Percentiles rank a stretch among this genome's conserved stretches.
phyloP scores from a whole-genome alignment of 176 grass and related monocot genomes.

The Ampelocalamus luodianensis region DNA sequence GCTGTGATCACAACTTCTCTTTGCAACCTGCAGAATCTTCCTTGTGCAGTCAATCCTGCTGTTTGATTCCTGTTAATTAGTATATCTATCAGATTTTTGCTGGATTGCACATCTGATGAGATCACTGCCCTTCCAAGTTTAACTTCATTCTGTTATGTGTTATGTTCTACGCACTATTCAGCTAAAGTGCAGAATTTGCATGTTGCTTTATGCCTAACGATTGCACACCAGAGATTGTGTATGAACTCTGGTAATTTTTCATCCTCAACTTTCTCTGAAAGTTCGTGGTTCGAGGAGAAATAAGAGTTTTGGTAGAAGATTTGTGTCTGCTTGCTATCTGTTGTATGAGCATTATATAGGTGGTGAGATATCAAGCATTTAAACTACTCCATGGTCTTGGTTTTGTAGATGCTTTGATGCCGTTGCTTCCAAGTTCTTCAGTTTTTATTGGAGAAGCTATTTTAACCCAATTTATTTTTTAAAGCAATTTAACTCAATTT shows the following conservation, averaged over 20 bases:
- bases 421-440: neutral
- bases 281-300: neutral
- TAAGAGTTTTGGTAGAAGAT: neutral
- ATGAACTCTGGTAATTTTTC: neutral
- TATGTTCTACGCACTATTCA: neutral
- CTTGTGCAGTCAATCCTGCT: neutral
- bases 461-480: neutral
- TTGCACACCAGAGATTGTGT: neutral
- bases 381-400: neutral
- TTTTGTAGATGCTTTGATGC: neutral
- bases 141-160: neutral
- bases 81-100: neutral
- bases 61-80: neutral
- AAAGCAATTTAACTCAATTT: neutral
- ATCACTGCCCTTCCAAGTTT: neutral
- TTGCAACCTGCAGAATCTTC: neutral
- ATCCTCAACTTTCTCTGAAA: neutral
- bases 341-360: slow-evolving; percentile 2
- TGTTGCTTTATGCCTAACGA: neutral
- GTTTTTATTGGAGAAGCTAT: neutral
- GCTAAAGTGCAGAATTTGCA: neutral
- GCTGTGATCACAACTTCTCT: neutral
- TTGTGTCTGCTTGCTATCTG: neutral
- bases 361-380: neutral
- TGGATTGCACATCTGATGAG: neutral